These are phyloP conservation scores for Avena sativa DNA, from an alignment of 176 grass and related monocot species.

Conservation along the genomic window DNA sequence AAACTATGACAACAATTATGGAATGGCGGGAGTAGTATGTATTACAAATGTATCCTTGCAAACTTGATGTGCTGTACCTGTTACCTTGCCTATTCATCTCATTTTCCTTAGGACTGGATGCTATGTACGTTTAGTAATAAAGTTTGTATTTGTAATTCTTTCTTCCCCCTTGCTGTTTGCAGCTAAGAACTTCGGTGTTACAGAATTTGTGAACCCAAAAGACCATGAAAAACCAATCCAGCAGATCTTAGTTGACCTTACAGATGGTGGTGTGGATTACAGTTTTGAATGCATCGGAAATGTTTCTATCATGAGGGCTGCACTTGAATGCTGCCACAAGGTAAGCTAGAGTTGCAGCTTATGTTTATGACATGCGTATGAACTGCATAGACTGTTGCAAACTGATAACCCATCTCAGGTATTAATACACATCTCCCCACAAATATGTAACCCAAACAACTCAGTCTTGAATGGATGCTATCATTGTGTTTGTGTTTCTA, in stretches of 20 bases:
- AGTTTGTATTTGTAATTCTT: slow-evolving; percentile 12
- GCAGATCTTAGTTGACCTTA: slow-evolving; percentile 88
- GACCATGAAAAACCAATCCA: slow-evolving; percentile 95
- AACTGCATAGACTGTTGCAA: background rate
- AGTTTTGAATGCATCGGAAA: slow-evolving; percentile 99
- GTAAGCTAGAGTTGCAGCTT: slow-evolving; percentile 43
- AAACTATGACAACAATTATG: too few species aligned
- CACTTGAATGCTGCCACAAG: slow-evolving; percentile 99
- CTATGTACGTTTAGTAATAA: background rate
- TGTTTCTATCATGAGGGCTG: slow-evolving; percentile 92
- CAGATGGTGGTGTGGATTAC: slow-evolving; percentile 94
- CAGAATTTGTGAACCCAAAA: slow-evolving; percentile 98
- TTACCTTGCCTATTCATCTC: background rate
- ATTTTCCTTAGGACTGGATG: background rate
- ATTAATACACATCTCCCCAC: background rate
- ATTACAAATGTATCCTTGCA: background rate
- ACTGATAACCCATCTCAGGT: background rate
- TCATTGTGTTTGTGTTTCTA: background rate
- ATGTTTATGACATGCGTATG: background rate
- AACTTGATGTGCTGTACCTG: slow-evolving; percentile 18
- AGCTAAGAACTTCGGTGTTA: slow-evolving; percentile 98
- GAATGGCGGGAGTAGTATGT: background rate
- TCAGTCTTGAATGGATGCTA: background rate
- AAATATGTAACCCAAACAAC: background rate
- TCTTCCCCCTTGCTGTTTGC: slow-evolving; percentile 40